Base-by-base conservation (phyloP, 1,284 basidiomycete genomes). In the Somion occarium region DNA sequence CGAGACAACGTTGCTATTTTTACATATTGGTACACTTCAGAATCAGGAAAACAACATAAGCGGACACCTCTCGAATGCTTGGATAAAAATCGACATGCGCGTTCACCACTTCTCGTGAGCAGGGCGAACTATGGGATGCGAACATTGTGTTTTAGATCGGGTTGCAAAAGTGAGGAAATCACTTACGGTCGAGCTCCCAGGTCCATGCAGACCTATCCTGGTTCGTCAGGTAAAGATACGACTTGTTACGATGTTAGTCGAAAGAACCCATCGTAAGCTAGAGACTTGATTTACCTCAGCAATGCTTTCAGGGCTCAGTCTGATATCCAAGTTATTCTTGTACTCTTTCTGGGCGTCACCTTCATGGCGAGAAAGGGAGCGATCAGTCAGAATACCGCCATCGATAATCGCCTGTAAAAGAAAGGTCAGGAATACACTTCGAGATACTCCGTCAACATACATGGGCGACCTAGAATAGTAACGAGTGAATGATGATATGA, bases 301-400 rank as follows among this genome's bases (percentile, higher is more conserved):
- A 53, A 91, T 87, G 56, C 79, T 80, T 24, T 82, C 76, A 0
- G 88, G 82, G 43, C 71, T 70, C 24, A 91, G 69, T 23, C 74
- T 67, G 24, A 63, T 64, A 49, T 82, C 72, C 13, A 65, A 63
- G 53, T 85, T 77, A 4, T 68, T 61, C 30, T 72, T 70, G 70
- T 73, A 79, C 37, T 75, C 66, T 41, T 73, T 59, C 26, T 68
- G 65, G 13, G 53, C 61, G 4, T 53, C 52, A 20, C 54, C 56
- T 18, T 26, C 48, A 15, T 58, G 65, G 18, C 57, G 62, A 23
- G 49, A 50, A 20, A 57, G 63, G 4, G 58, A 61, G 15, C 70
- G 70, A 45, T 78, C 79, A 0, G 78, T 84, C 2, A 77, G 48
- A 44, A 88, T 86, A 0, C 66, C 58, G 46, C 73, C 74, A 54